Base-by-base conservation (phyloP, 208 protist genomes). In the Leishmania lainsoni region DNA sequence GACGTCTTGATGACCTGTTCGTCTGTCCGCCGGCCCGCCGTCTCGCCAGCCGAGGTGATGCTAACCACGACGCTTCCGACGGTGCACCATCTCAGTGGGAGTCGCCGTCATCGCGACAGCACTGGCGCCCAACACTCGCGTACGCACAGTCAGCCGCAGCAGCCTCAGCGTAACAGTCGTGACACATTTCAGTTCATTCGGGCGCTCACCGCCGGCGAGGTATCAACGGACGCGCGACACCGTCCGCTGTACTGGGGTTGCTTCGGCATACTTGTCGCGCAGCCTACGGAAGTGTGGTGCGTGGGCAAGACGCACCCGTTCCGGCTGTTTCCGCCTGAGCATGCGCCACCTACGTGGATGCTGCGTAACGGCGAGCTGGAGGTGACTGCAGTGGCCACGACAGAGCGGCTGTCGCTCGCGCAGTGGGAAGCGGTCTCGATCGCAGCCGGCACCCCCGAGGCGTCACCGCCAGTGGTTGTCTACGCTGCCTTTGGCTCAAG, bases 261-360 rank as follows among this genome's bases (percentile, higher is more conserved):
- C 56, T 85, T 85, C n/a, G 82, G 82, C 22, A 69, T 85, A 26
- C 49, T 85, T 22, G 82, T 85, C 39, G 77, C 82, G n/a, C 82
- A 85, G 77, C 26, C 14, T 14, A 17, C 17, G 29, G 82, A 85
- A 65, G 82, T 85, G 73, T 85, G 82, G 82, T 85, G 82, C 39
- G 77, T 85, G 10, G 82, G 82, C 63, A 79, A 79, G 65, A 63
- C 51, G 63, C 71, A 81, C 61, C 82, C 82, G 2, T 85, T 85
- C 75, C 78, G 82, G 14, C 75, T 85, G 5, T 85, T 76, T 49
- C 78, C 78, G 12, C 72, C 75, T 14, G 77, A 71, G 29, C 17
- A 10, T 2, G 71, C 20, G 6, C 8, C 16, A 48, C 59, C 51
- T 0, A 29, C 48, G 52, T 45, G 72, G 16, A 5, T 65, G 66